Evolutionary conservation across 352 stramenopile species (phyloP).

Genomic region (Phytophthora tentaculata): DNA sequence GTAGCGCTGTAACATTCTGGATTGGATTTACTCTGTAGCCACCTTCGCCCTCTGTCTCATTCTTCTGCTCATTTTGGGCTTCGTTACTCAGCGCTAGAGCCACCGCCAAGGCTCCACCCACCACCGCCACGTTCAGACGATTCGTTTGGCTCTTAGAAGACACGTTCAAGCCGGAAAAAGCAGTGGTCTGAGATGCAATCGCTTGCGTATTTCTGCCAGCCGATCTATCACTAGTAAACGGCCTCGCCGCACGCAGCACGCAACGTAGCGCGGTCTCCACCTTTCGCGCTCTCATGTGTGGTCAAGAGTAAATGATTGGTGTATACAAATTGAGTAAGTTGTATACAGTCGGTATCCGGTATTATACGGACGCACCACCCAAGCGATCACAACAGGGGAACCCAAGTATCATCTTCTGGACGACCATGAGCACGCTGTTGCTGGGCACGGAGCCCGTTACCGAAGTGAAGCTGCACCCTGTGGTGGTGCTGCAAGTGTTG

Average conservation of each 20-base stretch:
- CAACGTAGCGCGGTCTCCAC: constrained; percentile 17
- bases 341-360: constrained; percentile 3
- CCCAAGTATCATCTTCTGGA: constrained; percentile 6
- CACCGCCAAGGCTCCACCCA: constrained; percentile 15
- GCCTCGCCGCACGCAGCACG: constrained; percentile 14
- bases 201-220: background rate
- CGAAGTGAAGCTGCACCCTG: constrained; percentile 92
- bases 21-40: constrained; percentile 70
- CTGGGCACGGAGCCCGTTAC: constrained; percentile 84
- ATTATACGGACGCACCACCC: constrained; percentile 20
- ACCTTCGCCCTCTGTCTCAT: constrained; percentile 15
- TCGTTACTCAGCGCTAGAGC: constrained; percentile 13
- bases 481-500: constrained; percentile 97
- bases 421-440: constrained; percentile 56
- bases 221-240: background rate
- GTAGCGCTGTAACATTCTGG: constrained; percentile 70
- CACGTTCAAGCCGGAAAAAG: constrained; percentile 19
- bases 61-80: constrained; percentile 34
- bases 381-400: constrained; percentile 1
- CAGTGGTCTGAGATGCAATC: background rate
- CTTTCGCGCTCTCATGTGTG: constrained; percentile 4
- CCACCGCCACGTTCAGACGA: constrained; percentile 8
- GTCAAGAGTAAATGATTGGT: background rate
- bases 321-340: constrained; percentile 10
- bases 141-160: constrained; percentile 2